Conservation (phyloP, 495 filamentous ascomycete species). For the Jackrogersella minutella region DNA sequence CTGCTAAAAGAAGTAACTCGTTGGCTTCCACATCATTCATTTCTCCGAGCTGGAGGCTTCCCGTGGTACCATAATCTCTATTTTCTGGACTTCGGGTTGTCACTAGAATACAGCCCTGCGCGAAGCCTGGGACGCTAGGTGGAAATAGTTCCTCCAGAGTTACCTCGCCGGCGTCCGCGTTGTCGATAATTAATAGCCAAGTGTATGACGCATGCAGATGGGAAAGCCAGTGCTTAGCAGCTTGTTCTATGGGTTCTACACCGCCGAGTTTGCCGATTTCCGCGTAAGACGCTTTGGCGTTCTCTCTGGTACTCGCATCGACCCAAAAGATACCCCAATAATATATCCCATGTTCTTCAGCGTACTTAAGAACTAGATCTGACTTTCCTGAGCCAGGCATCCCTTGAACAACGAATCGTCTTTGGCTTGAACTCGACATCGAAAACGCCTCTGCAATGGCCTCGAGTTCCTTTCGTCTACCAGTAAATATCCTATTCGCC, state of each 20-base stretch:
- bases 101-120: slow-evolving; percentile 44
- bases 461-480: too few species aligned
- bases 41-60: slow-evolving; percentile 42
- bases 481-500: too few species aligned
- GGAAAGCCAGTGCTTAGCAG: slow-evolving; percentile 45
- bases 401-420: slow-evolving; percentile 48
- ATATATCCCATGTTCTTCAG: slow-evolving; percentile 40
- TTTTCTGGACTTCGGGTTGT: slow-evolving; percentile 50
- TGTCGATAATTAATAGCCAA: slow-evolving; percentile 52
- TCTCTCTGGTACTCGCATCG: slow-evolving; percentile 10
- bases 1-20: slow-evolving; percentile 52
- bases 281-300: neutral
- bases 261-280: slow-evolving; percentile 13
- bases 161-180: slow-evolving; percentile 51
- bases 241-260: slow-evolving; percentile 35
- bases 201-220: slow-evolving; percentile 18
- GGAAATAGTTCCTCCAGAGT: slow-evolving; percentile 47
- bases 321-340: slow-evolving; percentile 32
- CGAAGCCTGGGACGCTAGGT: neutral
- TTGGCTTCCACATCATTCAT: slow-evolving; percentile 47
- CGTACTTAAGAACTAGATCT: slow-evolving; percentile 50
- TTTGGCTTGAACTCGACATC: neutral
- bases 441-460: too few species aligned
- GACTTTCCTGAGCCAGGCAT: slow-evolving; percentile 52
- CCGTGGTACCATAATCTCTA: slow-evolving; percentile 45